Percentiles rank a stretch among this genome's conserved stretches.
These are phyloP conservation scores for Corymbia maculata DNA, from an alignment of 345 rosid species.

Conservation along the genomic window DNA sequence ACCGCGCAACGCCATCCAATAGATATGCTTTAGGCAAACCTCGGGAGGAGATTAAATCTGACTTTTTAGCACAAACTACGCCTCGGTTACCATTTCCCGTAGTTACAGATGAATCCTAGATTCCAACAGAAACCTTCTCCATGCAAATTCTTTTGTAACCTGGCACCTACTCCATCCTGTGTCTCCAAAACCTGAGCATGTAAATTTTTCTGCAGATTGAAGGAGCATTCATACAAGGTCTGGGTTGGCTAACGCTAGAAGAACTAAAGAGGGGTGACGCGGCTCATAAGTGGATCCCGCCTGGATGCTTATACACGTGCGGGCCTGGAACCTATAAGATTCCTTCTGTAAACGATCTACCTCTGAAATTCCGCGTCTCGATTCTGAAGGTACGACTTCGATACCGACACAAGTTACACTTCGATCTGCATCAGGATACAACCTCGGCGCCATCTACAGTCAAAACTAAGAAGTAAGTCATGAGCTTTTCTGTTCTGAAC, in stretches of 20 bases:
- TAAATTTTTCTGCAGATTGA: constrained; percentile 44
- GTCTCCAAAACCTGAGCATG: not conserved
- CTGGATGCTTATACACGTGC: constrained; percentile 62
- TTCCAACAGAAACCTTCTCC: not conserved
- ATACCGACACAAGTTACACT: not conserved
- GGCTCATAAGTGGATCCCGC: constrained; percentile 72
- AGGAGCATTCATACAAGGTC: constrained; percentile 91
- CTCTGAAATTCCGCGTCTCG: constrained; percentile 66
- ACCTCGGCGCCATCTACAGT: not conserved
- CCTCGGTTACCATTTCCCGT: no score
- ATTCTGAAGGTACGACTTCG: constrained; percentile 54
- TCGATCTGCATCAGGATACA: not conserved
- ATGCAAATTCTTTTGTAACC: not conserved
- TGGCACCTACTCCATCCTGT: no score
- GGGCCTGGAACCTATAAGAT: constrained; percentile 94
- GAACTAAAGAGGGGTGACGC: constrained; percentile 92
- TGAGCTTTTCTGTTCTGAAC: not conserved
- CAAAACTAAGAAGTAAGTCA: no score
- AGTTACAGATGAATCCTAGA: not conserved
- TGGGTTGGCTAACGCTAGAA: constrained; percentile 91
- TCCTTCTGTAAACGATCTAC: constrained; percentile 74
- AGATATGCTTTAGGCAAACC: not conserved
- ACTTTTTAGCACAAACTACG: not conserved
- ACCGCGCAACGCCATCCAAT: not conserved
- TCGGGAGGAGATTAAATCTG: not conserved